Base-by-base conservation (phyloP, 208 protist species). In the Trypanosoma lewisi region DNA sequence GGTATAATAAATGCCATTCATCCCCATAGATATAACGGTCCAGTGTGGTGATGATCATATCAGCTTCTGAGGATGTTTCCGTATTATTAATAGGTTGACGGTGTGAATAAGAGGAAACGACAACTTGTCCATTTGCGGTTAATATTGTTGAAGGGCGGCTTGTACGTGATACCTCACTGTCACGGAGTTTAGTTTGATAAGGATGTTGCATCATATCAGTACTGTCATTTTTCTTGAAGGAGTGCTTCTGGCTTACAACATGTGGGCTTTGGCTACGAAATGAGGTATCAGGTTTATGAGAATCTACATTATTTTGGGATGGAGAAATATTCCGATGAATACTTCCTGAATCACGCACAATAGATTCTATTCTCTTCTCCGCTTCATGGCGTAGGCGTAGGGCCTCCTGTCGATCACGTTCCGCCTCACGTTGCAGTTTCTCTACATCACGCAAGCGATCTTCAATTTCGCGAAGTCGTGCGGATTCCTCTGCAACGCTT, bases 11-110 rank as follows among this genome's bases (percentile, higher is more conserved):
- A 21, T 34, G 4, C 85, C 88, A 94, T 63, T 89, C 85, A 51
- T 80, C 78, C 8, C 88, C 88, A 51, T 78, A 87, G 50, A 94
- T 73, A 70, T 91, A 87, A 69, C 85, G 88, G 61, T 88, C 82
- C 25, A 91, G 50, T 58, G 85, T 80, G 60, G 72, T 68, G 25
- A 61, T 75, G 54, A 64, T 53, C 33, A 82, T 71, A 39, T 90
- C 81, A 39, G 64, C 69, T 47, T 89, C 78, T 23, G 84, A 33
- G 4, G 60, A 44, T 7, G 53, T 50, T 30, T 59, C 48, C 27
- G 30, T 17, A 27, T 7, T 1, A 33, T 30, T 37, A 23, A 47
- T 2, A 23, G 4, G 39, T 12, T 49, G 23, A 33, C 30, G 25
- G 11, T 48, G 37, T 28, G 2, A 23, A 14, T 7, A 17, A 19